phyloP scores from a whole-genome alignment of 306 rosid genomes.

The Ammopiptanthus mongolicus region DNA sequence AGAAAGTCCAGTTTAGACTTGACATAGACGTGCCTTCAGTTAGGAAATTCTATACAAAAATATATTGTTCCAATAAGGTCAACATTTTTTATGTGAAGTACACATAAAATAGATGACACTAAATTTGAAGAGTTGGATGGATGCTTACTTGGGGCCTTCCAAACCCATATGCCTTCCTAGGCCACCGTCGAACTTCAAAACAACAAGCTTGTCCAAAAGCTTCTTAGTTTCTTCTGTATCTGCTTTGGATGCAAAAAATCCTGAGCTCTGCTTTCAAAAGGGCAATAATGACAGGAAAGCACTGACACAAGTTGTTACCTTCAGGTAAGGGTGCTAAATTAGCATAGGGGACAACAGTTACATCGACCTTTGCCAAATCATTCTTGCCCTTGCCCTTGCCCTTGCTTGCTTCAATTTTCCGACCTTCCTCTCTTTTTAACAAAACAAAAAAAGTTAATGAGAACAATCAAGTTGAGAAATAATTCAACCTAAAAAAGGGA shows the following conservation, averaged over 20 bases:
- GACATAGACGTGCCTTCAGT: background rate
- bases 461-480: background rate
- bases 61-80: background rate
- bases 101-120: background rate
- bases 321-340: constrained; percentile 36
- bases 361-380: constrained; percentile 27
- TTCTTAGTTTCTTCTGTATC: constrained; percentile 45
- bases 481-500: background rate
- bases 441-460: background rate
- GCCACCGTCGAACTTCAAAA: constrained; percentile 54
- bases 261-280: background rate
- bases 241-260: constrained; percentile 12
- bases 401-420: constrained; percentile 28
- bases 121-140: constrained; percentile 2
- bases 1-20: background rate
- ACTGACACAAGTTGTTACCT: constrained; percentile 35
- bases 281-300: background rate
- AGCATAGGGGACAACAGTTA: constrained; percentile 49
- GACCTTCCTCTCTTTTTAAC: constrained; percentile 30
- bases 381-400: constrained; percentile 22
- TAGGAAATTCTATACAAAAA: background rate
- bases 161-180: constrained; percentile 41
- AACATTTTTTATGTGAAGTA: background rate
- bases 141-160: constrained; percentile 57
- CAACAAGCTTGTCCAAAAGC: constrained; percentile 67